Evolutionary conservation across 2,329 filamentous ascomycete species (phyloP), one percentile per base, ranked within the genome.

Genomic region (Nakataea oryzae): DNA sequence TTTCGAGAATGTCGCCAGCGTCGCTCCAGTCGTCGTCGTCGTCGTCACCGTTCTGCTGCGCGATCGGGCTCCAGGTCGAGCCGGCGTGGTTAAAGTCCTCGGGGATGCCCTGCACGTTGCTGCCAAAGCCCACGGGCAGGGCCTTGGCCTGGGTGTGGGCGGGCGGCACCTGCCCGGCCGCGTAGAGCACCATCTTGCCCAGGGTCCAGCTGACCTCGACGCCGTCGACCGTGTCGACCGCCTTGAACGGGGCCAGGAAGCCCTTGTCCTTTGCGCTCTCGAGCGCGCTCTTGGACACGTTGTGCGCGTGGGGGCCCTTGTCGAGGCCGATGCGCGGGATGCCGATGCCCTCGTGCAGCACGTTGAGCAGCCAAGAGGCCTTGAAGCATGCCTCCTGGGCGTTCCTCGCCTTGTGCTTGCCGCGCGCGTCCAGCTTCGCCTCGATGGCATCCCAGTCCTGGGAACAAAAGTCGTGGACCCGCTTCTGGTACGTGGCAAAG

Each of bases 151-250:
- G 76, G 24, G 81, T 77, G 1, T 78, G 80, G 8, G 80, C 75
- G 0, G 90, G 83, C 1, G 90, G 87, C 7, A 99, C 81, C 72
- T 97, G 91, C 3, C 91, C 95, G 0, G 93, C 87, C 5, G 95
- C 95, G 69, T 97, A 97, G 5, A 99, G 83, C 8, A 99, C 85
- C 83, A 97, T 97, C 72, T 97, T 96, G 1, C 95, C 95, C 6
- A 99, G 78, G 0, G 95, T 97, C 95, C 95, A 99, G 77, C 91
- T 96, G 24, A 99, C 88, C 77, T 99, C 96, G 8, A 92, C 88
- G 24, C 87, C 90, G 67, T 92, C 86, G 67, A 99, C 93, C 74
- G 95, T 95, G 74, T 99, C 87, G 32, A 97, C 89, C 0, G 95
- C 91, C 72, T 93, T 90, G 76, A 99, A 99, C 0, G 93, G 85